phyloP scores from a whole-genome alignment of 2,329 filamentous ascomycete genomes.

The Neophaeococcomyces mojaviensis region DNA sequence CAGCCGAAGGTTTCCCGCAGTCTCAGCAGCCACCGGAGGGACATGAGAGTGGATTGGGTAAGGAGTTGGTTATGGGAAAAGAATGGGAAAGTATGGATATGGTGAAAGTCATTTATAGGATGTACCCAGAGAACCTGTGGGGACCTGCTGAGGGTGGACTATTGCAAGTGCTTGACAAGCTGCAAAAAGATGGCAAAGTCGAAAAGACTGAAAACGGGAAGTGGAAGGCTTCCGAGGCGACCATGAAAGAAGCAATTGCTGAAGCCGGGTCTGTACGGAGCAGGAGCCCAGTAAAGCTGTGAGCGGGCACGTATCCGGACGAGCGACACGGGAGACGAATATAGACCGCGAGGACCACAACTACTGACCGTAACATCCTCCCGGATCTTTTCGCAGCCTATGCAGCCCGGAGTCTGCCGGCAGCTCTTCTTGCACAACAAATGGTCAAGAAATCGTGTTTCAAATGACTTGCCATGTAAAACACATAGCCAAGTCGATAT shows the following conservation, averaged over 20 bases:
- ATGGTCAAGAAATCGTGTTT: no score
- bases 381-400: no score
- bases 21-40: constrained; percentile 22
- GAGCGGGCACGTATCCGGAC: no score
- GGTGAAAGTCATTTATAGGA: constrained; percentile 78
- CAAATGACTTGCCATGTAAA: no score
- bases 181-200: constrained; percentile 66
- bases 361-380: no score
- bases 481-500: no score
- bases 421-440: no score
- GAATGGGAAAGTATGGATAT: constrained; percentile 68
- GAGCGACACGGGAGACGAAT: no score
- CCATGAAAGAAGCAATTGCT: constrained; percentile 7
- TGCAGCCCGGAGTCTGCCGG: no score
- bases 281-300: constrained; percentile 3
- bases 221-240: constrained; percentile 20
- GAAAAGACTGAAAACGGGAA: constrained; percentile 20
- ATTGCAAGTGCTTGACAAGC: constrained; percentile 69
- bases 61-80: constrained; percentile 25
- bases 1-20: constrained; percentile 5
- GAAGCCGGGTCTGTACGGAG: background rate
- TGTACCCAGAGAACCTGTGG: constrained; percentile 69
- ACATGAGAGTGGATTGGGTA: constrained; percentile 15
- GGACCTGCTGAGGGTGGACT: constrained; percentile 68
- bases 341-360: no score